Conservation (phyloP, 225 moss, liverwort and hornwort species). For the Anthoceros angustus region DNA sequence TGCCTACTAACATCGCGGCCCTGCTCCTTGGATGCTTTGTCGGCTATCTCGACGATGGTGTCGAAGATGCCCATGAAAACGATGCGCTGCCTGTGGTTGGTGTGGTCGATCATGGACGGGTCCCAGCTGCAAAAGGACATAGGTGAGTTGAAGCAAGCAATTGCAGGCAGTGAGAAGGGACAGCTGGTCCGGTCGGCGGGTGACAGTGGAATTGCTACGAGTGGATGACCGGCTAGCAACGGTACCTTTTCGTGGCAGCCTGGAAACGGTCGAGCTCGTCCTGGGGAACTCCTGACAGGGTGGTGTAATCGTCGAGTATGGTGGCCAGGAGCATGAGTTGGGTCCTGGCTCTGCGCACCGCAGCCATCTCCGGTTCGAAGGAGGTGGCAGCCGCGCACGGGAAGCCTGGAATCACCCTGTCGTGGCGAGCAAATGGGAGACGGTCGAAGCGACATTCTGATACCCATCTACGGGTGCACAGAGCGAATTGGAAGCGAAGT, state of each 20-base stretch:
- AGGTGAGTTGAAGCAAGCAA: background rate
- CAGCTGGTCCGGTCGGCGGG: background rate
- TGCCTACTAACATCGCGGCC: background rate
- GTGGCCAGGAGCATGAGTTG: background rate
- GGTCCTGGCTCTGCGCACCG: background rate
- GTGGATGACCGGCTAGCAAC: background rate
- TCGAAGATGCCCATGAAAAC: background rate
- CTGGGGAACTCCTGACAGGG: background rate
- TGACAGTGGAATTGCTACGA: background rate
- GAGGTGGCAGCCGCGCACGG: background rate
- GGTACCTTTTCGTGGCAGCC: background rate
- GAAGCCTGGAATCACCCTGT: background rate
- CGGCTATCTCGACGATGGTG: background rate
- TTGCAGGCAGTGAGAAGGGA: background rate
- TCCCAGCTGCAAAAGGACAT: background rate
- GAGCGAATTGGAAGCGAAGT: background rate
- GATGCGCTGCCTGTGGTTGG: background rate
- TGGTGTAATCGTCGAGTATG: background rate
- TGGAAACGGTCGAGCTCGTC: background rate
- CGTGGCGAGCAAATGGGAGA: background rate
- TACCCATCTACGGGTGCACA: background rate
- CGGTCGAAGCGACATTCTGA: background rate
- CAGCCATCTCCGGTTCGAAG: background rate
- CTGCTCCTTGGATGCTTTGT: background rate
- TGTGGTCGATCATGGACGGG: background rate